These are phyloP conservation scores for Gnomoniopsis sp. DNA, from an alignment of 2,329 filamentous ascomycete species.

Conservation along the genomic window DNA sequence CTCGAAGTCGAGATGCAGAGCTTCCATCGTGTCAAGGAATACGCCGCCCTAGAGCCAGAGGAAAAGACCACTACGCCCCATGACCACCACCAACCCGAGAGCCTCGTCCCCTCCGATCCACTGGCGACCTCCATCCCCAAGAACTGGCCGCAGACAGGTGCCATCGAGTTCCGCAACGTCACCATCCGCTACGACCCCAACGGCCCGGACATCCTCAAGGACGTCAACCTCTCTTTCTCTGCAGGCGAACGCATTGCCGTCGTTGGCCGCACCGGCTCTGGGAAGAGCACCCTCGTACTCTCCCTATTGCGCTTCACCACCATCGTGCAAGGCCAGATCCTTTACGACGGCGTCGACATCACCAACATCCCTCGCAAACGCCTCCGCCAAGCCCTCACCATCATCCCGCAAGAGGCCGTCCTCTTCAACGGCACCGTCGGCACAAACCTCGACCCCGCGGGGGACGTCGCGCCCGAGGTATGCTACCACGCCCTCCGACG, in stretches of 20 bases:
- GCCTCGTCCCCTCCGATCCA: slow-evolving; percentile 3
- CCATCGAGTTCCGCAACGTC: slow-evolving; percentile 27
- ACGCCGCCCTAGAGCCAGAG: slow-evolving; percentile 26
- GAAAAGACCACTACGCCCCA: slow-evolving; percentile 19
- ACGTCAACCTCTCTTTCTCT: slow-evolving; percentile 24
- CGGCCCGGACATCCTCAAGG: slow-evolving; percentile 27
- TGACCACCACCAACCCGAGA: background rate
- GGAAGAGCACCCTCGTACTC: slow-evolving; percentile 55
- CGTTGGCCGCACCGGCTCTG: slow-evolving; percentile 64
- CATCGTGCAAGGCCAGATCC: slow-evolving; percentile 29
- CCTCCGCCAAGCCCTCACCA: slow-evolving; percentile 34
- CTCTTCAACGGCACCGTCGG: slow-evolving; percentile 35
- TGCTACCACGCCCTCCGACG: slow-evolving; percentile 59
- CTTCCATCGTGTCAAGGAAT: slow-evolving; percentile 31
- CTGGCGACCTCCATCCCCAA: slow-evolving; percentile 17
- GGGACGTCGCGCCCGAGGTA: slow-evolving; percentile 47
- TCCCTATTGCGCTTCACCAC: slow-evolving; percentile 34
- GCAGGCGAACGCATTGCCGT: slow-evolving; percentile 64
- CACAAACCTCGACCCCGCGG: slow-evolving; percentile 63
- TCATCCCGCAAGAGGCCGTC: slow-evolving; percentile 38
- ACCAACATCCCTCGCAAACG: slow-evolving; percentile 28
- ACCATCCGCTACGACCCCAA: slow-evolving; percentile 26
- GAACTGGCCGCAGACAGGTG: slow-evolving; percentile 26
- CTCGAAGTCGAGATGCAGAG: slow-evolving; percentile 56
- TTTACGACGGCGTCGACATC: slow-evolving; percentile 35